A percentile compares a stretch with the other conserved stretches of the same genome.
Evolutionary conservation across 306 rosid species (phyloP).

Genomic region (Astragalus glycyphyllos): DNA sequence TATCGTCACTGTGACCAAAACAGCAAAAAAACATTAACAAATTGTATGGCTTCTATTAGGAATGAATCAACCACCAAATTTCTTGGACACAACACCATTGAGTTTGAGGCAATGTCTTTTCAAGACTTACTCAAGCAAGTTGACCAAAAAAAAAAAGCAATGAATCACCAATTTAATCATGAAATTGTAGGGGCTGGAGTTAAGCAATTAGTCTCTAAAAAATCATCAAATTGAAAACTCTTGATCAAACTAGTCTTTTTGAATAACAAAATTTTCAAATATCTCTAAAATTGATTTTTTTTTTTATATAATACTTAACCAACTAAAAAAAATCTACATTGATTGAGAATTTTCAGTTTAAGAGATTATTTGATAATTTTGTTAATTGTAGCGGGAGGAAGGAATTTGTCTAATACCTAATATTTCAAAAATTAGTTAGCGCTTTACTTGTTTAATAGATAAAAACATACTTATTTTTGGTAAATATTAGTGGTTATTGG

Average conservation of each 20-base stretch:
- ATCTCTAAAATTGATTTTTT: too few species aligned
- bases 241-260: not conserved
- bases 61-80: slow-evolving; percentile 18
- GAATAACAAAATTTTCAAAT: not conserved
- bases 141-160: slow-evolving; percentile 2
- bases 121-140: not conserved
- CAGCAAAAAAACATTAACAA: slow-evolving; percentile 10
- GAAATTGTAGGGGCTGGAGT: too few species aligned
- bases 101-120: not conserved
- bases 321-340: too few species aligned
- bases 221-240: not conserved
- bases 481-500: too few species aligned
- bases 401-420: not conserved
- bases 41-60: not conserved
- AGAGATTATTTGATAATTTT: too few species aligned
- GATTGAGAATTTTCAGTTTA: not conserved
- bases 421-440: not conserved
- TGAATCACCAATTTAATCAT: too few species aligned
- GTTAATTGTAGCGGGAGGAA: too few species aligned
- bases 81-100: not conserved
- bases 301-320: too few species aligned
- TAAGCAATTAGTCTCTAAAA: not conserved
- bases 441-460: too few species aligned
- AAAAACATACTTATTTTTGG: too few species aligned
- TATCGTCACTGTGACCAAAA: slow-evolving; percentile 30